These are phyloP conservation scores for Puccinellia tenuiflora DNA, from an alignment of 176 grass and related monocot species.

Conservation along the genomic window DNA sequence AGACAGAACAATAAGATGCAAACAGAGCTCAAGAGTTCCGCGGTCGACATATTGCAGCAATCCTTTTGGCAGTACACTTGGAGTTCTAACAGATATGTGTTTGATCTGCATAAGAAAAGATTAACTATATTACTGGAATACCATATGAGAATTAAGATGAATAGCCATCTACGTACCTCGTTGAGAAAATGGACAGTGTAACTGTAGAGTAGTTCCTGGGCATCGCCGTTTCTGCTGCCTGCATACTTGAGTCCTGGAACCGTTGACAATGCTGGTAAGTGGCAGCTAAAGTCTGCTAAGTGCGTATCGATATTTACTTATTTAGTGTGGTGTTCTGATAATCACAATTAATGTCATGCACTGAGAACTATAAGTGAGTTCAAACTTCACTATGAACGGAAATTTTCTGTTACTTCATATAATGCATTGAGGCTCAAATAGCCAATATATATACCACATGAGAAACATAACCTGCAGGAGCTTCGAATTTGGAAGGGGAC, in stretches of 20 bases:
- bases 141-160: slow-evolving; percentile 20
- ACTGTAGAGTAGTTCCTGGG: slow-evolving; percentile 74
- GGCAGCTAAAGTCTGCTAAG: slow-evolving; percentile 16
- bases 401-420: background rate
- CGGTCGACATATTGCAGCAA: slow-evolving; percentile 84
- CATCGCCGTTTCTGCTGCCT: slow-evolving; percentile 89
- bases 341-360: background rate
- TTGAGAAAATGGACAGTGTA: slow-evolving; percentile 84
- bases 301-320: background rate
- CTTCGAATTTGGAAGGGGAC: background rate
- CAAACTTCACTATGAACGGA: background rate
- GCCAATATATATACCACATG: background rate
- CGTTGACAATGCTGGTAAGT: slow-evolving; percentile 15
- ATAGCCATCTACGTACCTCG: slow-evolving; percentile 42
- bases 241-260: slow-evolving; percentile 86
- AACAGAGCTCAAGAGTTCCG: slow-evolving; percentile 75
- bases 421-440: background rate
- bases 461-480: background rate
- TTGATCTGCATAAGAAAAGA: slow-evolving; percentile 62
- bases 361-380: background rate
- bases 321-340: background rate
- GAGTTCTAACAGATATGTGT: slow-evolving; percentile 48
- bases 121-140: background rate
- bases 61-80: slow-evolving; percentile 62
- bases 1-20: slow-evolving; percentile 88